Percentiles rank a stretch among this genome's conserved stretches.
Evolutionary conservation across 768 basidiomycete genomes (phyloP).

Genomic region (Termitomyces sp.): DNA sequence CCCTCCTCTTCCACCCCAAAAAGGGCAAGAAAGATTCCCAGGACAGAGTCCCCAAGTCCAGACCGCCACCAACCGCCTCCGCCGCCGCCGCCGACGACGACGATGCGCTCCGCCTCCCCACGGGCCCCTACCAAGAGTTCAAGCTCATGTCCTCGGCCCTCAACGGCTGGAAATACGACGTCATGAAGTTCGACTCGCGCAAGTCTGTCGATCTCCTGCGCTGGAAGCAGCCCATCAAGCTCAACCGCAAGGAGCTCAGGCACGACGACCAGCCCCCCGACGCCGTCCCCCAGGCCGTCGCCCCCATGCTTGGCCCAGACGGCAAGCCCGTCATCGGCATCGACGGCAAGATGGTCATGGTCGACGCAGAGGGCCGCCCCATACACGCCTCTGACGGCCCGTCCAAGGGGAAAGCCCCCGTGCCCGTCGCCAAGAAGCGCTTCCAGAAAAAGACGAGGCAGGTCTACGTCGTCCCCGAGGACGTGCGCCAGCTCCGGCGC

Average conservation of each 20-base stretch:
- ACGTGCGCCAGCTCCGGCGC: conserved; percentile 66
- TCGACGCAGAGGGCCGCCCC: conserved; percentile 70
- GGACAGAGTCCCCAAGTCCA: conserved; percentile 35
- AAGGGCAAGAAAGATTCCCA: conserved; percentile 34
- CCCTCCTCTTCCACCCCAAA: conserved; percentile 65
- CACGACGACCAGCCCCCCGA: conserved; percentile 35
- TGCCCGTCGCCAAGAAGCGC: conserved; percentile 54
- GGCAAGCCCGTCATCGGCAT: conserved; percentile 78
- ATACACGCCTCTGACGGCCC: conserved; percentile 36
- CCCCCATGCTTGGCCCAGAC: conserved; percentile 75
- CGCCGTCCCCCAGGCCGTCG: conserved; percentile 45
- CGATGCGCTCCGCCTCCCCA: conserved; percentile 50
- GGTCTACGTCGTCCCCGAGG: conserved; percentile 79
- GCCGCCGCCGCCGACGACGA: conserved; percentile 29
- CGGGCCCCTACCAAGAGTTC: conserved; percentile 69
- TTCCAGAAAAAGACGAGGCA: conserved; percentile 80
- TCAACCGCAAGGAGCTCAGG: conserved; percentile 81
- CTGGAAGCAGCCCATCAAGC: conserved; percentile 74
- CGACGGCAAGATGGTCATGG: conserved; percentile 77
- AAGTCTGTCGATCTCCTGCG: conserved; percentile 61
- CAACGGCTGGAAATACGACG: conserved; percentile 88
- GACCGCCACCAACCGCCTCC: too few species aligned
- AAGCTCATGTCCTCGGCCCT: conserved; percentile 72
- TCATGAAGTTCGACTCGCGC: conserved; percentile 85
- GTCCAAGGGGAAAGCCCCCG: conserved; percentile 37